A percentile compares a stretch with the other conserved stretches of the same genome.
Evolutionary conservation across 140 eudicot species (phyloP).

Genomic region (Erigeron philadelphicus): DNA sequence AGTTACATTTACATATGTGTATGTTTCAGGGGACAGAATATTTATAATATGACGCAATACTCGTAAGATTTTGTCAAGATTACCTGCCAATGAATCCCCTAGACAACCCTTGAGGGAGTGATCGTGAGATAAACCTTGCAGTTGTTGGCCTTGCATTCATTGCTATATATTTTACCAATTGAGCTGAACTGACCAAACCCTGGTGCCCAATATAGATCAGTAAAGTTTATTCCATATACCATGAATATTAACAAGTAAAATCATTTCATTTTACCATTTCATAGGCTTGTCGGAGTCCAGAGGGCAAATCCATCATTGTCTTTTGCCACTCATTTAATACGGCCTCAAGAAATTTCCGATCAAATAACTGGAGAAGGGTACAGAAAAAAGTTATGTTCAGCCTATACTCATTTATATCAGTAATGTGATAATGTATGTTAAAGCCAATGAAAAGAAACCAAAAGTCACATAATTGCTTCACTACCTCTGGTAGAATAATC

Average conservation of each 20-base stretch:
- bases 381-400: constrained; percentile 19
- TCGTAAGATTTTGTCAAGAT: neutral
- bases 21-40: neutral
- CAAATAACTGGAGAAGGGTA: constrained; percentile 60
- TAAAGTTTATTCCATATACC: neutral
- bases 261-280: constrained; percentile 61
- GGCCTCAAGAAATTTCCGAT: constrained; percentile 78
- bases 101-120: constrained; percentile 84
- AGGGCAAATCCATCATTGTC: constrained; percentile 95
- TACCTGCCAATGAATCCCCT: constrained; percentile 99
- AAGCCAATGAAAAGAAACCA: neutral
- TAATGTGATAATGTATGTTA: neutral
- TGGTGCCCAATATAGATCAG: neutral
- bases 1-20: too few species aligned
- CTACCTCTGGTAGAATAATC: constrained; percentile 77
- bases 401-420: neutral
- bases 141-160: constrained; percentile 91
- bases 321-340: constrained; percentile 96
- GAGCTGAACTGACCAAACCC: constrained; percentile 69
- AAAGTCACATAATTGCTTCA: neutral
- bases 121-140: constrained; percentile 66
- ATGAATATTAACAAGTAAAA: neutral
- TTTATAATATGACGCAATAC: neutral
- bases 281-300: constrained; percentile 96
- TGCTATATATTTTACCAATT: constrained; percentile 80